Evolutionary conservation across 192 early-diverging fungal species (phyloP).

Genomic region (Funneliformis mosseae): DNA sequence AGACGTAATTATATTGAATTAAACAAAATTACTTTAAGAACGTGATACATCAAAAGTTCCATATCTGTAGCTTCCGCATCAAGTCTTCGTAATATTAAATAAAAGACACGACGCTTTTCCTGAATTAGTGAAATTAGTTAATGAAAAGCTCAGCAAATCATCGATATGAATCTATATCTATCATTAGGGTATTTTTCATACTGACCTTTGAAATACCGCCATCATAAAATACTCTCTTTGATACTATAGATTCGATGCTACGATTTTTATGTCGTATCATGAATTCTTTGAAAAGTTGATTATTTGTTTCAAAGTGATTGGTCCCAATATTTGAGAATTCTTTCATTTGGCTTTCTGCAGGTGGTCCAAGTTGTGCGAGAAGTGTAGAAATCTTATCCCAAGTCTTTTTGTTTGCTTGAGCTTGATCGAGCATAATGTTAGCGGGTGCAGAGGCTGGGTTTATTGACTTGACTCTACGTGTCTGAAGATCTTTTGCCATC

Average conservation of each 20-base stretch:
- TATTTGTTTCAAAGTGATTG: conserved; percentile 52
- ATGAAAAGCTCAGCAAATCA: neutral
- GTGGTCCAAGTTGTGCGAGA: conserved; percentile 85
- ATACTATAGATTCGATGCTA: conserved; percentile 65
- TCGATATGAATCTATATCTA: neutral
- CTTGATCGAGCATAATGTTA: conserved; percentile 25
- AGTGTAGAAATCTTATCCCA: conserved; percentile 84
- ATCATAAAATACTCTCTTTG: conserved; percentile 80
- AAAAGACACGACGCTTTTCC: conserved; percentile 77
- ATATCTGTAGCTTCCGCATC: conserved; percentile 79
- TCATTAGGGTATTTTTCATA: neutral
- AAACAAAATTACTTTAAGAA: conserved; percentile 58
- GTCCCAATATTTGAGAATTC: conserved; percentile 44
- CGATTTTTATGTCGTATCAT: conserved; percentile 71
- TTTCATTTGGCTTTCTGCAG: conserved; percentile 66
- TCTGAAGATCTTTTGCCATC: conserved; percentile 66
- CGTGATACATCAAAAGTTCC: conserved; percentile 78
- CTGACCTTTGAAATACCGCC: conserved; percentile 73
- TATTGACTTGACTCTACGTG: conserved; percentile 48
- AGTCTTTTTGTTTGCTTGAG: conserved; percentile 59
- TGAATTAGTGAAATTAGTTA: neutral
- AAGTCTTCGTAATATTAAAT: conserved; percentile 80
- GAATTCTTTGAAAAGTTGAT: conserved; percentile 63
- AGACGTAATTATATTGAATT: neutral
- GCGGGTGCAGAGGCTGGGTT: neutral